Base-by-base conservation (phyloP, 2,329 filamentous ascomycete genomes). In the Acrocalymma vagum region DNA sequence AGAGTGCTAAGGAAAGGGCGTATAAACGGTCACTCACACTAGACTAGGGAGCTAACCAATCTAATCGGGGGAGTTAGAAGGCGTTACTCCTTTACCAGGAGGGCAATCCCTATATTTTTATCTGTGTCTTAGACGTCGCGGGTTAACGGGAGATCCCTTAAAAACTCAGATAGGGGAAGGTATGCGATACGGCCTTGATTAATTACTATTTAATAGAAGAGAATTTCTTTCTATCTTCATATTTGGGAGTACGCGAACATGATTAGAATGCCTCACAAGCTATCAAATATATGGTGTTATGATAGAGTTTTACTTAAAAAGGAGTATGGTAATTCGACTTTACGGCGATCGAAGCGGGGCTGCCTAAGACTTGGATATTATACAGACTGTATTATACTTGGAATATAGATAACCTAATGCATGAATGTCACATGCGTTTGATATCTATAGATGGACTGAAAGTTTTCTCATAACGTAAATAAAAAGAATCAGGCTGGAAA, bases 11-110 rank as follows among this genome's bases (percentile, higher is more conserved):
- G 24, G 46, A 52, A 33, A 25, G 35, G 41, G 48, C 45, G 38
- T 33, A 45, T 26, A 17, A 27, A 34, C 48, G 48, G 48, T 51
- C 48, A 36, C 37, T 37, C 21, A 34, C 31, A 24, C 33, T 42
- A 49, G 27, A 33, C 42, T 52, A 41, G 48, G 45, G 48, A 25
- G 33, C 41, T 11, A 32, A 52, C 45, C 14, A 42, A 46, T 33
- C 28, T 42, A 51, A 39, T 51, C 39, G 48, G 48, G 48, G 16
- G 45, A 51, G 30, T 51, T 51, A 51, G 44, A 29, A 22, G 47
- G 47, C 30, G 43, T 51, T 26, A 21, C 17, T 27, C 47, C 43
- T 31, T 42, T 37, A 23, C 47, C 47, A 40, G 36, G 14, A 43
- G 42, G 45, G 23, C 33, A 42, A 17, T 29, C 33, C 30, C 29